Evolutionary conservation across 108 stramenopile genomes (phyloP).

Genomic region (Hondaea fermentalgiana): DNA sequence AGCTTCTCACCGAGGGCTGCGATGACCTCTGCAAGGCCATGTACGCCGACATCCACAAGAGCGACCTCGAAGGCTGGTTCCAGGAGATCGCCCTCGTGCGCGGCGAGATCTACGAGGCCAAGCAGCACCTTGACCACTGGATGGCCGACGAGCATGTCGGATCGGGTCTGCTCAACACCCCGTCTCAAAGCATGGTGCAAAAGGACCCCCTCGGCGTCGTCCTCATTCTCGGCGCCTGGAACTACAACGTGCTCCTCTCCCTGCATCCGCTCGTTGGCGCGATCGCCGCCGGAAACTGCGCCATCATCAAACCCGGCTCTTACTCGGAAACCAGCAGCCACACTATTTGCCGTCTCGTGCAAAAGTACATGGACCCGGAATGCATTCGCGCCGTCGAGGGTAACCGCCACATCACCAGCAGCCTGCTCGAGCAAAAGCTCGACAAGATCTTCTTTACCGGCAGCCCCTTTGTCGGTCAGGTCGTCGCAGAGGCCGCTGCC

Average conservation of each 20-base stretch:
- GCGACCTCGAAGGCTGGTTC: not conserved
- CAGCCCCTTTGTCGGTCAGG: conserved; percentile 35
- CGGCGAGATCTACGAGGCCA: conserved; percentile 14
- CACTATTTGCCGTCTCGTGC: not conserved
- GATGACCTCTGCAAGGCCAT: conserved; percentile 14
- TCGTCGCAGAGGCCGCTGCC: conserved; percentile 72
- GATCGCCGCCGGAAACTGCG: conserved; percentile 73
- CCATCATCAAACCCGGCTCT: conserved; percentile 59
- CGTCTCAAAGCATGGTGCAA: not conserved
- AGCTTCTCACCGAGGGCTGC: not conserved
- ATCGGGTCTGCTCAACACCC: not conserved
- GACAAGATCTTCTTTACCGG: conserved; percentile 72
- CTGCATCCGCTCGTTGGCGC: conserved; percentile 58
- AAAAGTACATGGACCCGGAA: conserved; percentile 40
- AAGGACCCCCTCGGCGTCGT: conserved; percentile 27
- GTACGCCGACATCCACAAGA: conserved; percentile 12
- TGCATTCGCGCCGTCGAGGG: conserved; percentile 63
- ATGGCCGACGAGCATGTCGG: conserved; percentile 20
- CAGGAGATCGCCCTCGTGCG: conserved; percentile 2
- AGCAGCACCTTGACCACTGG: conserved; percentile 24
- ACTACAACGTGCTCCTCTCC: conserved; percentile 61
- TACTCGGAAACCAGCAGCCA: not conserved
- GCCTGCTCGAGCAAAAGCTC: conserved; percentile 48
- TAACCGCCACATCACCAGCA: conserved; percentile 48
- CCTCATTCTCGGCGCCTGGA: conserved; percentile 58